phyloP scores from a whole-genome alignment of 805 yeast genomes.

The Ogataea naganishii region DNA sequence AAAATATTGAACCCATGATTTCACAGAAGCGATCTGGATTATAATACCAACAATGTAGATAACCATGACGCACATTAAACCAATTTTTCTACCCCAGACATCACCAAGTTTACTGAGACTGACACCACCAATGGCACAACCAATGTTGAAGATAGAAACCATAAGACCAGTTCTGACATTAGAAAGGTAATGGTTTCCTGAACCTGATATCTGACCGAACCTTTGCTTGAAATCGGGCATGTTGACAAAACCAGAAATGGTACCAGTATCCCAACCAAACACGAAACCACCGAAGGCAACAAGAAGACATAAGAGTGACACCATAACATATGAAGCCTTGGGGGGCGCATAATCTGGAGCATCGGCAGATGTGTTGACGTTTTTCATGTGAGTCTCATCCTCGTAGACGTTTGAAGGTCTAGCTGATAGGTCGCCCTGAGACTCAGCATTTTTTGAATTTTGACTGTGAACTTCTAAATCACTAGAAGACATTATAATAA shows the following conservation, averaged over 20 bases:
- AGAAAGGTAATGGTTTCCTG: conserved; percentile 37
- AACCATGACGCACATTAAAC: conserved; percentile 42
- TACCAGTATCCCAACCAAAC: conserved; percentile 75
- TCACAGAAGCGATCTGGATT: conserved; percentile 47
- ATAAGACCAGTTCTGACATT: conserved; percentile 51
- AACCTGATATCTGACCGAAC: conserved; percentile 36
- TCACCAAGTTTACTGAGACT: conserved; percentile 51
- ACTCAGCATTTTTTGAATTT: no score
- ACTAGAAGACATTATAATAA: no score
- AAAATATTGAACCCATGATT: conserved; percentile 54
- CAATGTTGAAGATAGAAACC: conserved; percentile 62
- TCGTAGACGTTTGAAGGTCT: conserved; percentile 16
- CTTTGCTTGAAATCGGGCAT: conserved; percentile 46
- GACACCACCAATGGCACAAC: conserved; percentile 69
- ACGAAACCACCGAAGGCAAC: conserved; percentile 74
- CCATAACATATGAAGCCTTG: conserved; percentile 15
- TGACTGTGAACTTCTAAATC: no score
- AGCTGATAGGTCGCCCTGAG: no score
- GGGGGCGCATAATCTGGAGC: conserved; percentile 15
- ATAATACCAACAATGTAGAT: conserved; percentile 55
- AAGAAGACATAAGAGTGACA: conserved; percentile 34
- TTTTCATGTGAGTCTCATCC: conserved; percentile 10
- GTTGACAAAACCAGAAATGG: conserved; percentile 63
- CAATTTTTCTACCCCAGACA: conserved; percentile 48
- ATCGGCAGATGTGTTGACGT: conserved; percentile 6